A percentile compares a stretch with the other conserved stretches of the same genome.
phyloP scores from a whole-genome alignment of 768 basidiomycete genomes.

The Boletus edulis region DNA sequence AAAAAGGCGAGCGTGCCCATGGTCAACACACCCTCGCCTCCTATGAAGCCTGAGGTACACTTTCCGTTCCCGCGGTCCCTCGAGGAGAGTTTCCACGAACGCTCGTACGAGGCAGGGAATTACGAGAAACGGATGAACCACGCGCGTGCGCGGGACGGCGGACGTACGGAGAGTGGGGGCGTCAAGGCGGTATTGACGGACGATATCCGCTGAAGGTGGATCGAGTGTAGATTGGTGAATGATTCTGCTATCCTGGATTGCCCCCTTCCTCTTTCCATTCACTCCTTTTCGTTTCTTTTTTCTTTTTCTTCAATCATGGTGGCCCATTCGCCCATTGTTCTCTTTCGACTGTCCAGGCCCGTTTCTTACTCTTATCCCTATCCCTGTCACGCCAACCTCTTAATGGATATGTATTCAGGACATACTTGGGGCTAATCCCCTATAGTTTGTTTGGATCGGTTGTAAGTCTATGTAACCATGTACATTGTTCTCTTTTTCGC shows the following conservation, averaged over 20 bases:
- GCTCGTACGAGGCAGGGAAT: constrained; percentile 23
- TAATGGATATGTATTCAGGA: constrained; percentile 21
- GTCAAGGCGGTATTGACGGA: constrained; percentile 68
- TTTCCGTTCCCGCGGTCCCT: constrained; percentile 66
- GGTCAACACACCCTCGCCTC: constrained; percentile 37
- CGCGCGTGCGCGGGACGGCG: constrained; percentile 73
- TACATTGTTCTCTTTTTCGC: constrained; percentile 9
- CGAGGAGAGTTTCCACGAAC: constrained; percentile 34
- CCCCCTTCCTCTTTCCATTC: neutral
- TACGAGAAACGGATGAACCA: constrained; percentile 63
- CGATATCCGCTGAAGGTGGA: constrained; percentile 21
- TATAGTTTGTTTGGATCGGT: constrained; percentile 9
- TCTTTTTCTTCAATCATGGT: constrained; percentile 5
- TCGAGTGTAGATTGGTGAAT: constrained; percentile 6
- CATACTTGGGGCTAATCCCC: constrained; percentile 2
- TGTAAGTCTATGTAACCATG: constrained; percentile 25
- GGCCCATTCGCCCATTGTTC: constrained; percentile 5
- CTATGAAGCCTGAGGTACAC: constrained; percentile 36
- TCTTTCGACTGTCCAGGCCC: constrained; percentile 5
- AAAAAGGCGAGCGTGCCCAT: constrained; percentile 36
- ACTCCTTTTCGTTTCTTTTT: constrained; percentile 3
- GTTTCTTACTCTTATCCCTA: constrained; percentile 10
- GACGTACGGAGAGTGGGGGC: constrained; percentile 84
- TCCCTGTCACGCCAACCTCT: constrained; percentile 8
- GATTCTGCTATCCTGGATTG: constrained; percentile 11